phyloP scores from a whole-genome alignment of 2,329 filamentous ascomycete genomes.

The Alternaria gaisen region DNA sequence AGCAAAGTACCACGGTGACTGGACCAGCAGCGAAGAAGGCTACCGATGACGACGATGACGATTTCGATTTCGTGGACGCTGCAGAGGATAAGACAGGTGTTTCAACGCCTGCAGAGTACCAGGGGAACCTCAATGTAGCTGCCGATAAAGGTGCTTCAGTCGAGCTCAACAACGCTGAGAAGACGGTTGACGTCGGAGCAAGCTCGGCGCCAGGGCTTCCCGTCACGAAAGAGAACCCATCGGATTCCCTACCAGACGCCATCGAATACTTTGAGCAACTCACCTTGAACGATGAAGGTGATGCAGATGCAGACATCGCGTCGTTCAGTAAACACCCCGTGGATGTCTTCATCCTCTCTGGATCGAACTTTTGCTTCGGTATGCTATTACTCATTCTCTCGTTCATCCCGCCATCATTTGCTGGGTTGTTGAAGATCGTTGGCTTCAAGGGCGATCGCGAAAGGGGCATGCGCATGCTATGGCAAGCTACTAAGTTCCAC shows the following conservation, averaged over 20 bases:
- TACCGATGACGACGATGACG: slow-evolving; percentile 40
- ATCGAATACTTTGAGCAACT: slow-evolving; percentile 46
- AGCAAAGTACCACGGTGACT: slow-evolving; percentile 14
- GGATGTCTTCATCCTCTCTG: slow-evolving; percentile 89
- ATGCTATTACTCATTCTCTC: slow-evolving; percentile 87
- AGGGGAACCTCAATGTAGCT: slow-evolving; percentile 53
- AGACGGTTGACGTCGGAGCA: slow-evolving; percentile 32
- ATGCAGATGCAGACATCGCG: slow-evolving; percentile 66
- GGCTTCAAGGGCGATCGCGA: slow-evolving; percentile 91
- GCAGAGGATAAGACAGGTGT: slow-evolving; percentile 58
- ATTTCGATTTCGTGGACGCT: slow-evolving; percentile 66
- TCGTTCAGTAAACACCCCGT: slow-evolving; percentile 74
- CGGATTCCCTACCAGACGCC: slow-evolving; percentile 30
- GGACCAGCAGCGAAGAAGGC: slow-evolving; percentile 16
- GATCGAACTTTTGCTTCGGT: slow-evolving; percentile 88
- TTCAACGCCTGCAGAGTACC: slow-evolving; percentile 59
- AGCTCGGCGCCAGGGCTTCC: slow-evolving; percentile 39
- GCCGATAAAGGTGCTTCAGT: slow-evolving; percentile 35
- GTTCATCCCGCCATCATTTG: slow-evolving; percentile 90
- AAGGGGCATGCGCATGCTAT: slow-evolving; percentile 83
- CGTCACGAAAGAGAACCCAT: slow-evolving; percentile 26
- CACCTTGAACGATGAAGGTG: slow-evolving; percentile 38
- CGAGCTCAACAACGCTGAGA: slow-evolving; percentile 34
- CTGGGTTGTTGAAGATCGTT: slow-evolving; percentile 83
- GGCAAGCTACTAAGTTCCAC: slow-evolving; percentile 84